These are phyloP conservation scores for Jamesozyma jinghongensis DNA, from an alignment of 805 yeast genomes.

Conservation along the genomic window DNA sequence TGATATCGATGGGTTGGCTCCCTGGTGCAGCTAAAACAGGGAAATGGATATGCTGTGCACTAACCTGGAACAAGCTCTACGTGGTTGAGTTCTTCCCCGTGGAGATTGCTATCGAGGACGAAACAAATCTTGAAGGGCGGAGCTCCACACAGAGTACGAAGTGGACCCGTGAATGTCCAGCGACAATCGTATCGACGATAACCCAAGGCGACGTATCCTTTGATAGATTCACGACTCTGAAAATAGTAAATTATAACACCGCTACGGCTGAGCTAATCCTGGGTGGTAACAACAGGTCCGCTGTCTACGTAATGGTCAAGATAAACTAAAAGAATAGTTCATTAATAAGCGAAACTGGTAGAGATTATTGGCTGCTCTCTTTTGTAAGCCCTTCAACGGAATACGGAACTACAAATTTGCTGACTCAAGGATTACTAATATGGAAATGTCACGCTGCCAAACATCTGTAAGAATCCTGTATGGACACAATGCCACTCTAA, in stretches of 20 bases:
- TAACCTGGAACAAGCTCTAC: slow-evolving; percentile 11
- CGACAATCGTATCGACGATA: not conserved
- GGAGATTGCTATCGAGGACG: not conserved
- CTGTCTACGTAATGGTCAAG: not conserved
- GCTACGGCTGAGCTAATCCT: not conserved
- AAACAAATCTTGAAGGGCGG: no score
- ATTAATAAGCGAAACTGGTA: no score
- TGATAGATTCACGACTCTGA: not conserved
- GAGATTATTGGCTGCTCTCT: no score
- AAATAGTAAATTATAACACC: not conserved
- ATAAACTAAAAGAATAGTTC: not conserved
- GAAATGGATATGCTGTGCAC: slow-evolving; percentile 5
- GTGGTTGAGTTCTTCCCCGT: slow-evolving; percentile 4
- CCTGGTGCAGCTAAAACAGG: not conserved
- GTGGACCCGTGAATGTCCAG: not conserved
- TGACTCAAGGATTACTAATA: no score
- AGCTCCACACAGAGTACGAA: not conserved
- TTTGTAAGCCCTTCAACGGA: no score
- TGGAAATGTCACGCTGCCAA: no score
- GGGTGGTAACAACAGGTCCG: not conserved
- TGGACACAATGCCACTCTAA: no score
- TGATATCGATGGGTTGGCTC: slow-evolving; percentile 16
- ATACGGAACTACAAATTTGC: no score
- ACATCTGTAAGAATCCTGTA: no score
- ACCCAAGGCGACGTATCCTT: not conserved